phyloP scores from a whole-genome alignment of 192 early-diverging fungal genomes.

The Backusella parvicylindrica region DNA sequence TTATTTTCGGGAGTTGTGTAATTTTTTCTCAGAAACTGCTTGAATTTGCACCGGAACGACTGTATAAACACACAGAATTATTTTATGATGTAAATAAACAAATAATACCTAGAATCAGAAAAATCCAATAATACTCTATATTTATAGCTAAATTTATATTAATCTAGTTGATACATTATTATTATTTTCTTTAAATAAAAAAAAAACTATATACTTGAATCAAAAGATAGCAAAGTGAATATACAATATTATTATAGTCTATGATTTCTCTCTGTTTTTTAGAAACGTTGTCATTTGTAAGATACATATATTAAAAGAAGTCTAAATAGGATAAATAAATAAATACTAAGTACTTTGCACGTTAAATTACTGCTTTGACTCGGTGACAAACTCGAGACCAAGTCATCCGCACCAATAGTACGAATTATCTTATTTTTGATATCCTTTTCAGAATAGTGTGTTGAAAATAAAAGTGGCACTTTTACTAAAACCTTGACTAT shows the following conservation, averaged over 20 bases:
- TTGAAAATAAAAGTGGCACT: background rate
- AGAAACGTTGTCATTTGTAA: background rate
- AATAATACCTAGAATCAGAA: background rate
- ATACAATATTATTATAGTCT: background rate
- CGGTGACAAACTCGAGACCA: background rate
- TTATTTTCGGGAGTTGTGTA: too few relatives aligned
- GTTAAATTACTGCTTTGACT: background rate
- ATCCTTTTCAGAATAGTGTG: background rate
- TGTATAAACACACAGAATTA: background rate
- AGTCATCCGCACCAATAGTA: background rate
- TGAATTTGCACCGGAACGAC: too few relatives aligned
- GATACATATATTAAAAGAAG: background rate
- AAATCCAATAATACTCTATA: background rate
- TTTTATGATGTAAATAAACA: background rate
- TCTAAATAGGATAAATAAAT: background rate
- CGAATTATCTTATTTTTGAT: background rate
- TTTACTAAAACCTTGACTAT: background rate
- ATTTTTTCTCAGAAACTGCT: too few relatives aligned
- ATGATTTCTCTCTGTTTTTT: background rate
- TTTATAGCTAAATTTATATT: background rate
- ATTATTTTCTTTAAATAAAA: too few relatives aligned
- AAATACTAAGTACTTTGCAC: background rate
- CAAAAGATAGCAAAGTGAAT: background rate
- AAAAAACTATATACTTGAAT: background rate
- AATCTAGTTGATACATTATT: background rate